These are phyloP conservation scores for Xylaria grammica DNA, from an alignment of 495 filamentous ascomycete species.

Conservation along the genomic window DNA sequence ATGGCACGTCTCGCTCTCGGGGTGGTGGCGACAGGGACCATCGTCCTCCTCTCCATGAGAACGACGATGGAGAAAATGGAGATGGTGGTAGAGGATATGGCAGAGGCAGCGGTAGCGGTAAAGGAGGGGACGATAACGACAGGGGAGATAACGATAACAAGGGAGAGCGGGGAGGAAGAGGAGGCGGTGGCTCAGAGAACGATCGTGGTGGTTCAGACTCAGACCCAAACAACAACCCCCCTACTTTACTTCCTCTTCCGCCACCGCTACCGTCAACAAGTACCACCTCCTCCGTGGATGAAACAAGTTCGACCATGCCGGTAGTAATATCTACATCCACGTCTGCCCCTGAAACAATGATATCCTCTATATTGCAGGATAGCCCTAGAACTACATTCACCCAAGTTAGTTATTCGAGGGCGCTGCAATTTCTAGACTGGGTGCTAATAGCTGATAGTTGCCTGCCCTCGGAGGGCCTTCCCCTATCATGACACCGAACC, in stretches of 20 bases:
- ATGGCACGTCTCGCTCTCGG: constrained; percentile 6
- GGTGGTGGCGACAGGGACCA: background rate
- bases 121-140: background rate
- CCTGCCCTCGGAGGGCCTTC: background rate
- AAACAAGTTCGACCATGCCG: constrained; percentile 3
- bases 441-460: background rate
- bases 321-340: constrained; percentile 8
- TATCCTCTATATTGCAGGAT: background rate
- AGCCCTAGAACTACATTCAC: background rate
- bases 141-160: background rate
- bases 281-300: background rate
- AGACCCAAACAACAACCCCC: background rate
- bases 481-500: background rate
- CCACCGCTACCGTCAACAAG: constrained; percentile 4
- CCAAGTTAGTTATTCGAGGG: background rate
- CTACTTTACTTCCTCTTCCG: constrained; percentile 1
- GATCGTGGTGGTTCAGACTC: background rate
- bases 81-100: background rate
- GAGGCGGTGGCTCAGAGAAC: background rate
- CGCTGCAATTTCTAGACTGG: background rate
- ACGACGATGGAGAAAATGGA: background rate
- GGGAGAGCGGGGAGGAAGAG: background rate
- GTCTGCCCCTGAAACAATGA: constrained; percentile 1
- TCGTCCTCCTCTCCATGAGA: background rate
- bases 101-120: background rate